These are phyloP conservation scores for Candida maltosa DNA, from an alignment of 805 yeast species.

Conservation along the genomic window DNA sequence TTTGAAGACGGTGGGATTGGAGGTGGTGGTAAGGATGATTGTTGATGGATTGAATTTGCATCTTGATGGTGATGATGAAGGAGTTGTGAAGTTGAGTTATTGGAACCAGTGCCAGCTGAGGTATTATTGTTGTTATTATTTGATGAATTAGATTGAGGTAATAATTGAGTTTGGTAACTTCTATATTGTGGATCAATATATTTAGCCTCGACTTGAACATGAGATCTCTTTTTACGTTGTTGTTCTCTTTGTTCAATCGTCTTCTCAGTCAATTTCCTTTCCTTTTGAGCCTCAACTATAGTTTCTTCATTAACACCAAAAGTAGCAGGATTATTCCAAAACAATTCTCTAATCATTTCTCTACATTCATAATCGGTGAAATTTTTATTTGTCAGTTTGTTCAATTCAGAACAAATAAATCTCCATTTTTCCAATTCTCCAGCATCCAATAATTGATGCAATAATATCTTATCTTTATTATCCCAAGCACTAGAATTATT, in stretches of 20 bases:
- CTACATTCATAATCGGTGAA: slow-evolving; percentile 55
- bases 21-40: not conserved
- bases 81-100: slow-evolving; percentile 5
- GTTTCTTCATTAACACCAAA: slow-evolving; percentile 56
- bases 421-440: slow-evolving; percentile 72
- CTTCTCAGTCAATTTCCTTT: slow-evolving; percentile 32
- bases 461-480: slow-evolving; percentile 46
- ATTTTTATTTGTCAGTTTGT: slow-evolving; percentile 48
- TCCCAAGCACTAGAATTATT: slow-evolving; percentile 68
- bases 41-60: not conserved
- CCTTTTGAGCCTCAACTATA: slow-evolving; percentile 35
- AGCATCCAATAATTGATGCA: slow-evolving; percentile 57
- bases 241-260: slow-evolving; percentile 19
- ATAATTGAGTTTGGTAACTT: no score
- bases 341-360: slow-evolving; percentile 49
- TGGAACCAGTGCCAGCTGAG: not conserved
- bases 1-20: not conserved
- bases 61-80: slow-evolving; percentile 1
- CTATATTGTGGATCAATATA: slow-evolving; percentile 1
- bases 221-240: slow-evolving; percentile 7
- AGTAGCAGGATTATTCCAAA: slow-evolving; percentile 50
- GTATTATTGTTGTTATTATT: not conserved
- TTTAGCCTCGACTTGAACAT: slow-evolving; percentile 7
- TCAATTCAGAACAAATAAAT: slow-evolving; percentile 59
- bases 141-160: not conserved